These are phyloP conservation scores for Larix kaempferi DNA, from an alignment of 75 land plant genomes.

Conservation along the genomic window DNA sequence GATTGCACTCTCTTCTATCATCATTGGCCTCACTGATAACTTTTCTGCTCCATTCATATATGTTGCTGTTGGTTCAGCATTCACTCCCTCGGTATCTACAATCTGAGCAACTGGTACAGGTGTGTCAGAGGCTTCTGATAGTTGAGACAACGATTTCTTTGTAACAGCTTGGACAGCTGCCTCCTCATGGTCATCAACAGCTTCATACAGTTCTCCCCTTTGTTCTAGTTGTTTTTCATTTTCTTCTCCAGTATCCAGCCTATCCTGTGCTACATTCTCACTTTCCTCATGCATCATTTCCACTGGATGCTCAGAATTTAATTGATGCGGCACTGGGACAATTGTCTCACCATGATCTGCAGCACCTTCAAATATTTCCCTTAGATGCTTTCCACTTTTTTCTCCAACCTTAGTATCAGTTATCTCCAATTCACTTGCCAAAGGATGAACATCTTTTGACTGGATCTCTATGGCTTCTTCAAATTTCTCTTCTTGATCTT, in stretches of 20 bases:
- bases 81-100: not conserved
- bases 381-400: not conserved
- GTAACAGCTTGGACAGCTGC: not conserved
- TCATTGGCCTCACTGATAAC: not conserved
- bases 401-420: no score
- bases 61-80: not conserved
- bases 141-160: not conserved
- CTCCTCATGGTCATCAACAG: not conserved
- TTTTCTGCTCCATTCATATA: not conserved
- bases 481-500: not conserved
- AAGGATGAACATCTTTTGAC: no score
- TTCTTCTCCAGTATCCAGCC: not conserved
- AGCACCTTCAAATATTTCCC: not conserved
- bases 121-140: not conserved
- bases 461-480: not conserved
- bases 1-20: constrained; percentile 1
- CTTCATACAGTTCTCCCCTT: not conserved
- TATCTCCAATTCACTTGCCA: no score
- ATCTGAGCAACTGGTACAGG: not conserved
- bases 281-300: not conserved
- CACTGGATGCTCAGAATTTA: not conserved
- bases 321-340: not conserved
- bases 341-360: not conserved
- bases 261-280: not conserved
- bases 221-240: not conserved